Conservation (phyloP, 495 filamentous ascomycete genomes). For the Aspergillus biplanus region DNA sequence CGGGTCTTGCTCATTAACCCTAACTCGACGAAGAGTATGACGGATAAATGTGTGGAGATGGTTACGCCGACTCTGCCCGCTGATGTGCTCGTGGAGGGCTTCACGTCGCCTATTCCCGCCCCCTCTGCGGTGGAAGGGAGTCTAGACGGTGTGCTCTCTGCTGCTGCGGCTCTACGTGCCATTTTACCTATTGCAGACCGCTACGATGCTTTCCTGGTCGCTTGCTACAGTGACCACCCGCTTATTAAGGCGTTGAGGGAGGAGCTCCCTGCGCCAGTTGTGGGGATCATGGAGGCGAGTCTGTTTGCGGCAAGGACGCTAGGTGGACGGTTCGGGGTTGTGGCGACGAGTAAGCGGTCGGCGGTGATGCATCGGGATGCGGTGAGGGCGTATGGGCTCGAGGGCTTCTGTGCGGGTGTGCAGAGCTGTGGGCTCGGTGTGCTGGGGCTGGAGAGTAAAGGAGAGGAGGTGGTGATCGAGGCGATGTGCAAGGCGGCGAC, state of each 20-base stretch:
- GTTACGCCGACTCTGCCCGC: conserved; percentile 43
- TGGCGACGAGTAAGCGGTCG: conserved; percentile 42
- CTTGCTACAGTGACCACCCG: conserved; percentile 55
- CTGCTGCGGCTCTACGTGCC: conserved; percentile 42
- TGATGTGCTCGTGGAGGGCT: conserved; percentile 46
- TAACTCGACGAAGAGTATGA: conserved; percentile 53
- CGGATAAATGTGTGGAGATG: conserved; percentile 43
- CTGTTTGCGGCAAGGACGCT: conserved; percentile 42
- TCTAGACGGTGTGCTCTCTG: conserved; percentile 47
- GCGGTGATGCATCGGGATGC: conserved; percentile 44
- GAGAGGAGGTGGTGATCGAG: conserved; percentile 39
- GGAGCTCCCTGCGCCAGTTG: conserved; percentile 45
- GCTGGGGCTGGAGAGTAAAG: conserved; percentile 43
- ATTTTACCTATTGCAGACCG: conserved; percentile 40
- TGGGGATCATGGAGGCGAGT: conserved; percentile 55
- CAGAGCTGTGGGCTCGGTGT: conserved; percentile 43
- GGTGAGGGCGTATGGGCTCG: conserved; percentile 43
- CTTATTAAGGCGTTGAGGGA: conserved; percentile 52
- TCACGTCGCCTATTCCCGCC: conserved; percentile 47
- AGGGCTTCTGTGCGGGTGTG: conserved; percentile 44
- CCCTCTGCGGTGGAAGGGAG: conserved; percentile 52
- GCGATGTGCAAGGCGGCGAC: conserved; percentile 41
- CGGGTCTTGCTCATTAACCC: conserved; percentile 51
- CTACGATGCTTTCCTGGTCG: conserved; percentile 53
- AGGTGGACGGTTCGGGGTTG: conserved; percentile 44